Conservation (phyloP, 441 rosid genomes). For the Populus hybrid region DNA sequence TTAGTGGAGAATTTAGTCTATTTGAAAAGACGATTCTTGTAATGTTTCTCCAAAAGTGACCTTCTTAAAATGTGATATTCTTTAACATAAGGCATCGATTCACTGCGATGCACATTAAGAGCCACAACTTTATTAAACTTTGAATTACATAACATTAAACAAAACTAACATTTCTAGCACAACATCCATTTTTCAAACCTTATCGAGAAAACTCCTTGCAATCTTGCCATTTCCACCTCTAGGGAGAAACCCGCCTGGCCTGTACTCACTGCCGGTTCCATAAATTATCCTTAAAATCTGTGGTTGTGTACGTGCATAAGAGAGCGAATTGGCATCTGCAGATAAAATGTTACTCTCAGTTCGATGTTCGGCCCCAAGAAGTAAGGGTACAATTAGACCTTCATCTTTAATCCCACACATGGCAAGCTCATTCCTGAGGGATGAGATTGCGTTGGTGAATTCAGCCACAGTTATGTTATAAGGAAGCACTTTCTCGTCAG, state of each 20-base stretch:
- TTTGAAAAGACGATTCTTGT: too few species aligned
- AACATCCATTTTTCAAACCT: neutral
- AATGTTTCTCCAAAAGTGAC: too few species aligned
- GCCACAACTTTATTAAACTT: too few species aligned
- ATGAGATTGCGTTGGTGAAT: slow-evolving; percentile 34
- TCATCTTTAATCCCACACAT: slow-evolving; percentile 53
- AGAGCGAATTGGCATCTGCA: slow-evolving; percentile 30
- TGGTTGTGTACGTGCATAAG: slow-evolving; percentile 39
- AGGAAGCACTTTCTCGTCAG: slow-evolving; percentile 38
- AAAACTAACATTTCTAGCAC: too few species aligned
- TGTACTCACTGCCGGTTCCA: slow-evolving; percentile 32
- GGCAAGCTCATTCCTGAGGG: slow-evolving; percentile 38
- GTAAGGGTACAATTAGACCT: slow-evolving; percentile 36
- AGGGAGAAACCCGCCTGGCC: slow-evolving; percentile 52
- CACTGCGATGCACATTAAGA: too few species aligned
- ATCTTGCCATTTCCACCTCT: slow-evolving; percentile 41
- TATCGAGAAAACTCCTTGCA: slow-evolving; percentile 19
- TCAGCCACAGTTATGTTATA: slow-evolving; percentile 44
- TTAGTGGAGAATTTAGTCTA: too few species aligned
- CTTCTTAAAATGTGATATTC: too few species aligned
- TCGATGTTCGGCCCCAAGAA: slow-evolving; percentile 41
- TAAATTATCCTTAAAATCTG: slow-evolving; percentile 42
- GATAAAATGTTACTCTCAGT: slow-evolving; percentile 42
- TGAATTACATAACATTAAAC: neutral
- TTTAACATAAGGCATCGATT: too few species aligned